These are phyloP conservation scores for Xerocomellus intermedius DNA, from an alignment of 768 basidiomycete species.

Conservation along the genomic window DNA sequence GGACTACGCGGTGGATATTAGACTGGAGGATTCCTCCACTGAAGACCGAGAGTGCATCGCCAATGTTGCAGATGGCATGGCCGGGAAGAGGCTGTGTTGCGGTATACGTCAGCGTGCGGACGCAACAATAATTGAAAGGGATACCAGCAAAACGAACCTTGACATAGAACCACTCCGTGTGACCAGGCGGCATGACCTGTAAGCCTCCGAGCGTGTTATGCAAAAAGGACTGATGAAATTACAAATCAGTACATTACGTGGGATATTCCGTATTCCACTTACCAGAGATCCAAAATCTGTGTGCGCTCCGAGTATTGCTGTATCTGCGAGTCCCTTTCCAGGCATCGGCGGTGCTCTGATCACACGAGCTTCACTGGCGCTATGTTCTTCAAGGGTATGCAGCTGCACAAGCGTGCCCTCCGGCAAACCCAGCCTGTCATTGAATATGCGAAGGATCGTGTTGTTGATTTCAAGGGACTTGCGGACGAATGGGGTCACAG, in stretches of 20 bases:
- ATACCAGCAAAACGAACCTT: conserved; percentile 37
- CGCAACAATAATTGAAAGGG: neutral
- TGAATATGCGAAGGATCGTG: conserved; percentile 54
- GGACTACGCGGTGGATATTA: conserved; percentile 61
- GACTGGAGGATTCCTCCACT: conserved; percentile 65
- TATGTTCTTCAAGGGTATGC: conserved; percentile 47
- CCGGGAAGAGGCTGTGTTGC: conserved; percentile 46
- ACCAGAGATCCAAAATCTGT: conserved; percentile 77
- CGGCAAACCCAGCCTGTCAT: conserved; percentile 53
- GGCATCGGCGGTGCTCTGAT: conserved; percentile 48
- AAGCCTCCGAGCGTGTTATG: conserved; percentile 70
- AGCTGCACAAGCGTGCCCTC: conserved; percentile 42
- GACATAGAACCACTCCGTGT: conserved; percentile 66
- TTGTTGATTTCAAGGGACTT: conserved; percentile 58
- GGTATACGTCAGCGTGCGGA: neutral
- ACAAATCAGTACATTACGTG: neutral
- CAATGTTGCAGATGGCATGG: conserved; percentile 60
- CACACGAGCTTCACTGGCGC: conserved; percentile 57
- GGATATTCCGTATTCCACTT: conserved; percentile 11
- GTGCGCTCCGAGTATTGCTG: conserved; percentile 58
- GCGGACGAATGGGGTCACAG: conserved; percentile 53
- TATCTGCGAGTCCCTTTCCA: conserved; percentile 27
- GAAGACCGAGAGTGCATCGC: conserved; percentile 60
- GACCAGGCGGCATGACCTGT: conserved; percentile 62
- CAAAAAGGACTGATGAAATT: conserved; percentile 51